phyloP scores from a whole-genome alignment of 2,329 filamentous ascomycete species.

The Arthrobotrys entomopaga region DNA sequence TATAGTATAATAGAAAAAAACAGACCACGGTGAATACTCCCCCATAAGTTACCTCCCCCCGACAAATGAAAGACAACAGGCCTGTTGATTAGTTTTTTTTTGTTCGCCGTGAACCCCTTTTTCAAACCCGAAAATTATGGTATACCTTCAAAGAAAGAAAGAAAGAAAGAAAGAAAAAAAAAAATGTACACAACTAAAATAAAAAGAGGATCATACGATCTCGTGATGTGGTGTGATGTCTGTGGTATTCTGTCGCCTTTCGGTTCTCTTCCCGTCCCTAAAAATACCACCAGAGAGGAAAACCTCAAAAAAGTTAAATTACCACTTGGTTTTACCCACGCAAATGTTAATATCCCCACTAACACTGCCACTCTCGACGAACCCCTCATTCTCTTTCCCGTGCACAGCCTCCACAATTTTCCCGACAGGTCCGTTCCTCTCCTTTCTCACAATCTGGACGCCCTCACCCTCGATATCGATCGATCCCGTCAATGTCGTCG shows the following conservation, averaged over 20 bases:
- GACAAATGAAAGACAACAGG: conserved; percentile 55
- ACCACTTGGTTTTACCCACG: conserved; percentile 37
- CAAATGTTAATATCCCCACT: conserved; percentile 49
- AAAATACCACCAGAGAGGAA: conserved; percentile 1
- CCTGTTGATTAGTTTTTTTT: conserved; percentile 53
- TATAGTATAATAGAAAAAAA: conserved; percentile 7
- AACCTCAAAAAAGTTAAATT: conserved; percentile 2
- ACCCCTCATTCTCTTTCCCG: conserved; percentile 20
- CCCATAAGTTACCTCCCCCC: conserved; percentile 4
- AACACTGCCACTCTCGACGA: conserved; percentile 41
- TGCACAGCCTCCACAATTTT: conserved; percentile 47
- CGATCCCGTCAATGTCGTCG: conserved; percentile 30
- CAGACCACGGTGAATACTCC: background rate
- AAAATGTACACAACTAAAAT: conserved; percentile 34
- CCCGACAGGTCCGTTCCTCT: conserved; percentile 42
- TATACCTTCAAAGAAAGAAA: conserved; percentile 14
- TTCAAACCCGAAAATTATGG: conserved; percentile 23
- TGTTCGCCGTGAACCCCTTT: conserved; percentile 45
- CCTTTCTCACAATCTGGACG: conserved; percentile 26
- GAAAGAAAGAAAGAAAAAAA: conserved; percentile 13
- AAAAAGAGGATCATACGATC: conserved; percentile 13
- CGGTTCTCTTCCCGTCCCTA: background rate
- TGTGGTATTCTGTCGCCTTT: background rate
- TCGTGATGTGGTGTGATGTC: background rate
- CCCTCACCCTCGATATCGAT: conserved; percentile 38